Evolutionary conservation across 2,329 filamentous ascomycete genomes (phyloP).

Genomic region (Fusarium penzigii): DNA sequence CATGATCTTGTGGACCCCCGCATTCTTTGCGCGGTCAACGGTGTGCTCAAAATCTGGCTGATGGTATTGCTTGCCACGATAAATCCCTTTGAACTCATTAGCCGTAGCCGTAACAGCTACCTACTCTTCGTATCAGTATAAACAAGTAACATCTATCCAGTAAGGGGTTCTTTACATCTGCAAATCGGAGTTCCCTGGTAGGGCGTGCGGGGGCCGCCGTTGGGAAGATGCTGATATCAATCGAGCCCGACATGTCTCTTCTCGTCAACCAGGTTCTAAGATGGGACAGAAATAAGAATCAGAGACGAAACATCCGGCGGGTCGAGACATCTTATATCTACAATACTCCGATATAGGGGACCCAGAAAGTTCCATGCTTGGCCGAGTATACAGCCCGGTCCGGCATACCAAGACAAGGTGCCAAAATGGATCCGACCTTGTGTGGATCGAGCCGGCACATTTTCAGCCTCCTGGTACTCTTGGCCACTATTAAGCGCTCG

Average conservation of each 20-base stretch:
- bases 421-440: neutral
- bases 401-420: neutral
- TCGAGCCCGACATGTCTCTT: slow-evolving; percentile 17
- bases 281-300: neutral
- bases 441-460: neutral
- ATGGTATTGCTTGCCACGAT: slow-evolving; percentile 51
- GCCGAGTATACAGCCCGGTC: neutral
- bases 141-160: neutral
- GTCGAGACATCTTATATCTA: neutral
- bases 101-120: slow-evolving; percentile 41
- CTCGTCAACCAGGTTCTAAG: neutral
- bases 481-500: too few relatives aligned
- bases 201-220: slow-evolving; percentile 20
- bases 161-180: slow-evolving; percentile 16
- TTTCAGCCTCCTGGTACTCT: neutral
- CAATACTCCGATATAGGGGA: neutral
- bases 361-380: neutral
- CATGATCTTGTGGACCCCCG: slow-evolving; percentile 44
- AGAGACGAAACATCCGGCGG: neutral
- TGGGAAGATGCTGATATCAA: slow-evolving; percentile 27
- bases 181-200: slow-evolving; percentile 23
- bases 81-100: slow-evolving; percentile 50
- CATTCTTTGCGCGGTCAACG: slow-evolving; percentile 42
- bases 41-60: slow-evolving; percentile 44
- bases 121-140: slow-evolving; percentile 19